Evolutionary conservation across 2,329 filamentous ascomycete species (phyloP).

Genomic region (Emergomyces africanus): DNA sequence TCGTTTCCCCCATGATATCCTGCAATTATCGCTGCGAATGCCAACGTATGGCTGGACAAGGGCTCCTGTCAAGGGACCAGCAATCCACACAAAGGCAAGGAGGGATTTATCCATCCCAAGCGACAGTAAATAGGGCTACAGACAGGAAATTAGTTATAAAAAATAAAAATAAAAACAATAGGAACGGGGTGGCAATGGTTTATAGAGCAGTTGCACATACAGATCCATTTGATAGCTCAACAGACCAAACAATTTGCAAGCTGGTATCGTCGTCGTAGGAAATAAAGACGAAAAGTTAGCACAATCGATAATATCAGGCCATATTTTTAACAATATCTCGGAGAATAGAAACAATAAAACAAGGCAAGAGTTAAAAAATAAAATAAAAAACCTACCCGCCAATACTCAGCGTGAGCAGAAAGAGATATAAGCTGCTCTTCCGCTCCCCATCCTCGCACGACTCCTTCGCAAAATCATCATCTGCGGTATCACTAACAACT

Average conservation of each 20-base stretch:
- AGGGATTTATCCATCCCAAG: constrained; percentile 71
- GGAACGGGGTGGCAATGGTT: not conserved
- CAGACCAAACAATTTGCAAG: constrained; percentile 89
- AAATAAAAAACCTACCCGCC: constrained; percentile 47
- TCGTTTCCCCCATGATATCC: constrained; percentile 60
- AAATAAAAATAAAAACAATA: too few relatives aligned
- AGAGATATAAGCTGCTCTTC: constrained; percentile 75
- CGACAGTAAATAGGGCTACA: constrained; percentile 59
- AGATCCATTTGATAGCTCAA: constrained; percentile 87
- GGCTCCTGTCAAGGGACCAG: constrained; percentile 64
- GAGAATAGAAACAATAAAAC: too few relatives aligned
- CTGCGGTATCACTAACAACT: constrained; percentile 9
- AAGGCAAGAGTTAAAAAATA: too few relatives aligned
- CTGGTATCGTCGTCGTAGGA: constrained; percentile 26
- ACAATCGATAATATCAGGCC: not conserved
- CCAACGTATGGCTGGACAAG: constrained; percentile 74
- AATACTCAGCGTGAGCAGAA: constrained; percentile 74
- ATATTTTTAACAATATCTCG: constrained; percentile 1
- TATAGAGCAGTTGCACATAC: constrained; percentile 26
- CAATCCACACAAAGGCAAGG: constrained; percentile 75
- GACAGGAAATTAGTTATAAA: not conserved
- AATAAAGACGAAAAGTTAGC: not conserved
- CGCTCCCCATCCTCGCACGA: constrained; percentile 42
- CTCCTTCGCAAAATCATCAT: constrained; percentile 19
- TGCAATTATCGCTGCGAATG: constrained; percentile 67